Base-by-base conservation (phyloP, 306 rosid species). In the Vigna mungo region DNA sequence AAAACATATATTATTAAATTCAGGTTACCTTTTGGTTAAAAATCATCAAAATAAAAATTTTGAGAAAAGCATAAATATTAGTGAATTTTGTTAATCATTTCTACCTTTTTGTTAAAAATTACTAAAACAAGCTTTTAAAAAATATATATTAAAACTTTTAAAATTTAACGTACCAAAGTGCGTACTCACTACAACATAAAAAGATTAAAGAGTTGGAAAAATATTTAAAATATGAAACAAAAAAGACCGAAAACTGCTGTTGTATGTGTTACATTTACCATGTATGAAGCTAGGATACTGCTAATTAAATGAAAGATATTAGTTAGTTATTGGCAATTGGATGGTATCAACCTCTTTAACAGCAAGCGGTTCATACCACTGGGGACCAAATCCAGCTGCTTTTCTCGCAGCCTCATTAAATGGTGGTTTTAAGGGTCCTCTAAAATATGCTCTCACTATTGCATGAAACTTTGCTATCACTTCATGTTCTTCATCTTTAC, bases 341-440 rank as follows among this genome's bases (percentile, higher is more conserved):
- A 78, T 39, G n/a, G 78, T 47, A 68, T 81, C 68, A 52, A 39
- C 54, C 65, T 84, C 89, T 85, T 91, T 90, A 80, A 81, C 76
- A 77, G 96, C 91, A 77, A 93, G 97, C 2, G 92, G 96, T 89
- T 91, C 90, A 79, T 93, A 93, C 98, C 97, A 93, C 20, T 78
- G 82, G 9, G 91, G 93, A 32, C 94, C 97, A 81, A 91, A 93
- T 68, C 96, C 96, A 47, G 97, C 97, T 37, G 92, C 90, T 85
- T 86, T 88, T 74, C 96, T 91, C 0, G 96, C 96, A 14, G 53
- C 88, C 82, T 85, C 92, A 25, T 91, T 93, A 72, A 93, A 93
- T 63, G 98, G 98, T 62, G 97, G 98, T 85, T 93, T 94, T 84
- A 93, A 68, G 53, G 92, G 88, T 71, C 97, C 98, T 72, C 96